Evolutionary conservation across 495 filamentous ascomycete species (phyloP), one percentile per base, ranked within the genome.

Genomic region (Aspergillus funiculosus): DNA sequence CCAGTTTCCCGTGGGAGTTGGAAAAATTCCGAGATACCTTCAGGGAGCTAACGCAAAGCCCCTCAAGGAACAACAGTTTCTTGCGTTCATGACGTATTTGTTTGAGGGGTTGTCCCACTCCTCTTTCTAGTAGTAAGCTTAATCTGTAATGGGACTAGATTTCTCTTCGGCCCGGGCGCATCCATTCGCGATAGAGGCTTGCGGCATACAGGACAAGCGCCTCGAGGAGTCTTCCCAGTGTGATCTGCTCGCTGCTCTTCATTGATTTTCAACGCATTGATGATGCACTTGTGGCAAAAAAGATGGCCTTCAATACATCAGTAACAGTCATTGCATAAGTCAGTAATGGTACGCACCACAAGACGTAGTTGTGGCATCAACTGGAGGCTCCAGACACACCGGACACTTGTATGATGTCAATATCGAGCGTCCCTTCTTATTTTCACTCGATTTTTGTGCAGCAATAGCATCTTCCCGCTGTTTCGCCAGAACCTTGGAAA

Each of bases 281-380:
- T 82, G 5, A 95, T 77, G 59, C 89, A 95, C 21, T 79, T 78
- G 50, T 86, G 79, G 54, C 89, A 95, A 64, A 91, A 94, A 8
- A 94, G 71, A 63, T 95, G 89, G 1, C 88, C 87, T 94, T 31
- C 2, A 1, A 11, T 5, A 10, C 30, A 41, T 52, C 21, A 59
- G 32, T 17, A 25, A 26, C 5, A 11, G 1, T 25, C 19, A 17
- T 2, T 1, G 13, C 7, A 6, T 11, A 20, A 7, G 6, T n/a
- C 14, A 26, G 50, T 24, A 41, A 9, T 32, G 34, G 20, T 5
- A 74, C 85, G 59, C 80, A 92, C 89, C 89, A 61, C 89, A 95
- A 52, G 82, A 73, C 1, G 89, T 94, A 30, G 81, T 81, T 1
- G 86, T 91, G 49, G 90, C 60, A 57, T 85, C 73, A 14, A 73